These are phyloP conservation scores for Cenchrus fungigraminus DNA, from an alignment of 176 grass and related monocot species.

Conservation along the genomic window DNA sequence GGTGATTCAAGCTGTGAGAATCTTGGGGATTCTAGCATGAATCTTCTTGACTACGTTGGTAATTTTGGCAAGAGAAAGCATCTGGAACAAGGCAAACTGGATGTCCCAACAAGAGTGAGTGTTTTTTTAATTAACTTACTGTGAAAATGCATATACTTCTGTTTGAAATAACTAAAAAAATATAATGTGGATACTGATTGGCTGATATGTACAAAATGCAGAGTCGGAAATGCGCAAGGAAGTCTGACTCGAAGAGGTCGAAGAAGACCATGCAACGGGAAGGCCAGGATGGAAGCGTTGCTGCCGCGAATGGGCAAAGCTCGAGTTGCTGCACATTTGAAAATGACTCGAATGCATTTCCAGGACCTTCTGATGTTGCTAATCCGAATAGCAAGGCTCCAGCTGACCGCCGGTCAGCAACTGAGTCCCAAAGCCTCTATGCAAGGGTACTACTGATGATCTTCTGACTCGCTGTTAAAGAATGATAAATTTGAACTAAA, in stretches of 20 bases:
- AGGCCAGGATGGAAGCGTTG: constrained; percentile 32
- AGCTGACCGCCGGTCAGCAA: constrained; percentile 47
- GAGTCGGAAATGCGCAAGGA: constrained; percentile 50
- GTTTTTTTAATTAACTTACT: not conserved
- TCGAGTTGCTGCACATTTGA: constrained; percentile 59
- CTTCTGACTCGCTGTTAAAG: constrained; percentile 20
- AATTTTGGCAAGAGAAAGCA: constrained; percentile 57
- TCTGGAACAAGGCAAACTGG: constrained; percentile 33
- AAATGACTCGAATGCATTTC: constrained; percentile 49
- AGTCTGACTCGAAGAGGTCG: constrained; percentile 43
- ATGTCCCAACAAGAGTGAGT: constrained; percentile 55
- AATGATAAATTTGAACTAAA: constrained; percentile 16
- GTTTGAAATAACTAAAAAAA: not conserved
- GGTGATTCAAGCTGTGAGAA: constrained; percentile 42
- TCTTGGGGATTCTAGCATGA: constrained; percentile 44
- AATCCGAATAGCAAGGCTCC: constrained; percentile 49
- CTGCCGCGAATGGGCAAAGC: constrained; percentile 32
- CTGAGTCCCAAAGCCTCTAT: constrained; percentile 80
- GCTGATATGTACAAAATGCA: constrained; percentile 40
- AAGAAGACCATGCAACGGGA: constrained; percentile 42
- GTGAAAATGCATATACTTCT: not conserved
- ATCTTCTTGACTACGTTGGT: constrained; percentile 30
- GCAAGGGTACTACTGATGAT: constrained; percentile 66
- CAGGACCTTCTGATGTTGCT: constrained; percentile 41
- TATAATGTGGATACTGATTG: constrained; percentile 9